Percentiles rank a stretch among this genome's conserved stretches.
Evolutionary conservation across 1,284 basidiomycete genomes (phyloP).

Genomic region (Pseudozyma sp.): DNA sequence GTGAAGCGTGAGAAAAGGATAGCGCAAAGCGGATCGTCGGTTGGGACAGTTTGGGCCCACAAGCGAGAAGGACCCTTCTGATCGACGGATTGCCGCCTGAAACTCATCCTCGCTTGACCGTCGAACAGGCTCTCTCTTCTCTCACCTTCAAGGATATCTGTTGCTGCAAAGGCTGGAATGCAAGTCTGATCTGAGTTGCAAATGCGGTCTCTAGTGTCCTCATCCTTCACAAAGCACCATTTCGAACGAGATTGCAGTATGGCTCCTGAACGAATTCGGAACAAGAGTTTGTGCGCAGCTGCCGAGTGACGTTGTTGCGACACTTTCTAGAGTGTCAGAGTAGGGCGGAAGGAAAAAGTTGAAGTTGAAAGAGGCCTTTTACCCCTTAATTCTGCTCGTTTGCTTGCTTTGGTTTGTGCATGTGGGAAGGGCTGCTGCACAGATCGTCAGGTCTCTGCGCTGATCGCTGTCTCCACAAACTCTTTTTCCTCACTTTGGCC

Average conservation of each 20-base stretch:
- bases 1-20: not conserved
- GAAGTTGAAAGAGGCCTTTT: slow-evolving; percentile 1
- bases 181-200: not conserved
- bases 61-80: slow-evolving; percentile 28
- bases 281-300: slow-evolving; percentile 7
- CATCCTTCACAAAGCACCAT: too few relatives aligned
- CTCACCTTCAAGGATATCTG: too few relatives aligned
- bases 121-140: too few relatives aligned
- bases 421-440: too few relatives aligned
- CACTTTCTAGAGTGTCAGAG: not conserved
- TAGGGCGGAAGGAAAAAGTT: not conserved
- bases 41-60: slow-evolving; percentile 3
- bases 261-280: slow-evolving; percentile 3
- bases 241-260: not conserved
- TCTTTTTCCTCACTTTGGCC: too few relatives aligned
- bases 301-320: slow-evolving; percentile 31
- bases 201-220: too few relatives aligned
- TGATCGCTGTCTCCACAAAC: too few relatives aligned
- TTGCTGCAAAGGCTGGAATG: not conserved
- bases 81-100: slow-evolving; percentile 11
- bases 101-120: not conserved
- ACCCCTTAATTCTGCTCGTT: too few relatives aligned
- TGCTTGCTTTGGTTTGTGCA: too few relatives aligned
- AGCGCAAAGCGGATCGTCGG: slow-evolving; percentile 19
- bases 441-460: too few relatives aligned